Conservation (phyloP, 2,329 filamentous ascomycete species). For the Diplodia intermedia region DNA sequence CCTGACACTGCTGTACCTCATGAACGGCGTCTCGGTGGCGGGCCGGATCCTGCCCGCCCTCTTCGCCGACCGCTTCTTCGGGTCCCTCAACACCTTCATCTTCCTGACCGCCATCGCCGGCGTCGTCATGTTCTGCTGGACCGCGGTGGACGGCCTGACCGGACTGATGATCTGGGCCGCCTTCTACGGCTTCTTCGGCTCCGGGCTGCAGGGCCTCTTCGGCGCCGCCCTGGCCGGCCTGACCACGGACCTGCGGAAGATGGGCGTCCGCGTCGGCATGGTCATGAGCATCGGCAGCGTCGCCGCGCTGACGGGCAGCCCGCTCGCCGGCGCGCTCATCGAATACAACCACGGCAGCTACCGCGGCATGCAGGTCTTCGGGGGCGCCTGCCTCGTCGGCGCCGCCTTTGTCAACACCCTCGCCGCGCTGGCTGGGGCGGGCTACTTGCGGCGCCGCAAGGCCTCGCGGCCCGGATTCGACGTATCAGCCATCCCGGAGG, state of each 20-base stretch:
- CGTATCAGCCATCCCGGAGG: no score
- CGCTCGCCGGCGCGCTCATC: conserved; percentile 56
- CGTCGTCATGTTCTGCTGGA: conserved; percentile 55
- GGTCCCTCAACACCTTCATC: conserved; percentile 53
- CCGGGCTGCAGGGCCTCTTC: conserved; percentile 56
- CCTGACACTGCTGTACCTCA: conserved; percentile 63
- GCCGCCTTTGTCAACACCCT: conserved; percentile 20
- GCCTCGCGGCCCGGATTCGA: not conserved
- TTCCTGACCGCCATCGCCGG: conserved; percentile 48
- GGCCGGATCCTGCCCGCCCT: conserved; percentile 58
- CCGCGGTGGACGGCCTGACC: conserved; percentile 51
- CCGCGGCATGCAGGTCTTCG: conserved; percentile 48
- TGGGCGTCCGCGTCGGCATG: conserved; percentile 57
- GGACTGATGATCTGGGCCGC: conserved; percentile 39
- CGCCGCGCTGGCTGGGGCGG: conserved; percentile 3
- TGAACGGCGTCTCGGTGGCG: conserved; percentile 62
- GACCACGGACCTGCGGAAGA: conserved; percentile 56
- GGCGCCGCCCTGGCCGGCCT: conserved; percentile 52
- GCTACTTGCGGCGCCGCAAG: not conserved
- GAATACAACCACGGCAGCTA: conserved; percentile 51
- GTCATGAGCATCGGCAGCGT: conserved; percentile 55
- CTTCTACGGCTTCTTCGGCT: conserved; percentile 54
- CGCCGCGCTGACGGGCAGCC: conserved; percentile 54
- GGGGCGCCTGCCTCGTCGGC: conserved; percentile 6
- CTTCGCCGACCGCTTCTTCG: conserved; percentile 51